Conservation (phyloP, 164 flowering plant genomes). For the Echeveria elegans region DNA sequence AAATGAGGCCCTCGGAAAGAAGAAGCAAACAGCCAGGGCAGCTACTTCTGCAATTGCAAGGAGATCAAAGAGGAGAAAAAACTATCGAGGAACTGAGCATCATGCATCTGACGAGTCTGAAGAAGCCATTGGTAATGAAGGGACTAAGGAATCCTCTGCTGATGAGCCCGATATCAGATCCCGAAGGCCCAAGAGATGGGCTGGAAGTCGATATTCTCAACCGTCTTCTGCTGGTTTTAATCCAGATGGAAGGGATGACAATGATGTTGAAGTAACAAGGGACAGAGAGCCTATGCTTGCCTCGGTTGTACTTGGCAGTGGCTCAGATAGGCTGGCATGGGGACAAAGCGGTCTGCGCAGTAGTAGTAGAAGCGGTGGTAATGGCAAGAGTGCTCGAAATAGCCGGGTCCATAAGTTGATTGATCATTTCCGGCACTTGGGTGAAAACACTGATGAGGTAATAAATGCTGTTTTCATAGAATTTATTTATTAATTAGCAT, state of each 20-base stretch:
- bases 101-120: constrained; percentile 66
- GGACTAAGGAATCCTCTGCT: constrained; percentile 60
- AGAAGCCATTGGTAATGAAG: constrained; percentile 47
- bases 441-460: constrained; percentile 32
- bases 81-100: constrained; percentile 28
- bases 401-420: constrained; percentile 45
- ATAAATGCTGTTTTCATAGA: not conserved
- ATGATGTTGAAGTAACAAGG: constrained; percentile 44
- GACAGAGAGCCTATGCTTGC: constrained; percentile 40
- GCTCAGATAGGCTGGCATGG: constrained; percentile 71
- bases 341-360: constrained; percentile 77
- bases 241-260: constrained; percentile 45
- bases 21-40: constrained; percentile 39
- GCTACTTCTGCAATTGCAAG: constrained; percentile 24
- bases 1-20: constrained; percentile 69
- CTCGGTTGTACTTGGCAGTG: constrained; percentile 45
- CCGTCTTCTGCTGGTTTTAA: constrained; percentile 32
- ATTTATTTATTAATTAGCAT: not conserved
- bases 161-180: constrained; percentile 40
- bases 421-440: constrained; percentile 44
- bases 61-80: constrained; percentile 48
- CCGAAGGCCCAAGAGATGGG: constrained; percentile 47
- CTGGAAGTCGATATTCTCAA: constrained; percentile 29
- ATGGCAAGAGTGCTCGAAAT: constrained; percentile 31
- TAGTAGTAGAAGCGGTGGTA: constrained; percentile 44